phyloP scores from a whole-genome alignment of 495 filamentous ascomycete species.

The Xylaria curta region DNA sequence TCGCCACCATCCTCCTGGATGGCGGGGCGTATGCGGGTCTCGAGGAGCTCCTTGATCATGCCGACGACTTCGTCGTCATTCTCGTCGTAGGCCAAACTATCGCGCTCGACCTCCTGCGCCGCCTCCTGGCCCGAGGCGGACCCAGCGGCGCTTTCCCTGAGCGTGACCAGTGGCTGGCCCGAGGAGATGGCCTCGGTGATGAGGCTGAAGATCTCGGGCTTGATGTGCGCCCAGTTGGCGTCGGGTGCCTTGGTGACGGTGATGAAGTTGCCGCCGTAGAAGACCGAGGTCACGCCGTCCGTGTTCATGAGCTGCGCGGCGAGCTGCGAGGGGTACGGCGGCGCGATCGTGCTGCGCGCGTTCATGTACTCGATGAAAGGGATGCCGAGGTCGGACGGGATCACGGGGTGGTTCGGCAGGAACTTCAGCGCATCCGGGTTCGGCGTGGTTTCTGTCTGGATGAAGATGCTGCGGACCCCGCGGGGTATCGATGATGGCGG shows the following conservation, averaged over 20 bases:
- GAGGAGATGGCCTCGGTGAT: slow-evolving; percentile 90
- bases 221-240: slow-evolving; percentile 91
- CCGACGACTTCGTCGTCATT: slow-evolving; percentile 91
- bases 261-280: slow-evolving; percentile 94
- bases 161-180: slow-evolving; percentile 79
- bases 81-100: slow-evolving; percentile 79
- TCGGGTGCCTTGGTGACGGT: slow-evolving; percentile 91
- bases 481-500: slow-evolving; percentile 29
- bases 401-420: slow-evolving; percentile 80
- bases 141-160: slow-evolving; percentile 62
- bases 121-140: slow-evolving; percentile 12
- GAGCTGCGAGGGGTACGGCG: slow-evolving; percentile 91
- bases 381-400: slow-evolving; percentile 73
- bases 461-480: slow-evolving; percentile 84
- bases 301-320: slow-evolving; percentile 88
- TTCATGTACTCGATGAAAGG: slow-evolving; percentile 90
- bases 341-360: slow-evolving; percentile 84
- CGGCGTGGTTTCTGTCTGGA: slow-evolving; percentile 93
- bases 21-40: slow-evolving; percentile 90
- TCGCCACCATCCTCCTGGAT: slow-evolving; percentile 98
- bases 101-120: slow-evolving; percentile 53
- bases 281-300: slow-evolving; percentile 91
- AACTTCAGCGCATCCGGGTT: slow-evolving; percentile 95
- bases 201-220: slow-evolving; percentile 91
- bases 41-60: slow-evolving; percentile 98